Base-by-base conservation (phyloP, 306 rosid genomes). In the Abrus pulchellus region DNA sequence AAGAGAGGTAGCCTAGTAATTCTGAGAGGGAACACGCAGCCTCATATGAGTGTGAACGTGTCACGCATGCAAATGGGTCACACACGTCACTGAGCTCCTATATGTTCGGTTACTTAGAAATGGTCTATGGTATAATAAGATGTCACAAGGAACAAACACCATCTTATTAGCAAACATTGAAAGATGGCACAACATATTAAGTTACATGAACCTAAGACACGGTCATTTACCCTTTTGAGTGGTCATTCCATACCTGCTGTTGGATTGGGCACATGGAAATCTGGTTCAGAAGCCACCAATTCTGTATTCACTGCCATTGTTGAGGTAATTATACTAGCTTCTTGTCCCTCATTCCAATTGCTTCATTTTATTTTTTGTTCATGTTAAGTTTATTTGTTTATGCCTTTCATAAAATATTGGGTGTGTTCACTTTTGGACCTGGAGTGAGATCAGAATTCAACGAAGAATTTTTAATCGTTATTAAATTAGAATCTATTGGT, bases 191-290 rank as follows among this genome's bases (percentile, higher is more conserved):
- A 85, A 60, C 74, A 68, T 53, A 53, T 74, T 48, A 11, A 1
- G 74, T 77, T 71, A 71, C 77, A 85, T 61, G 86, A 87, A 27
- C 86, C 81, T 10, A 70, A 76, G 56, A 50, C 84, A 54, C 79
- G 83, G 63, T 80, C 87, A 6, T 89, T 83, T 78, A 30, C 62
- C 47, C 82, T 89, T 12, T 71, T 67, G 80, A 89, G 89, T 85
- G 86, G 89, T 11, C 89, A 85, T 56, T 12, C 83, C 10, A 80
- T 89, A 13, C 89, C 89, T 2, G 86, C 90, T 27, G 81, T 87
- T 80, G 90, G 90, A 74, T 85, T 89, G 6, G 87, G 89, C 6
- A 89, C 90, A 38, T 85, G 92, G 90, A 89, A 81, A 68, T 65
- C 89, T 74, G 92, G 88, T 84, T 86, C 88, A 27, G 8, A 86